Evolutionary conservation across 768 basidiomycete species (phyloP), one percentile per base, ranked within the genome.

Genomic region (Guyanaporus albipodus): DNA sequence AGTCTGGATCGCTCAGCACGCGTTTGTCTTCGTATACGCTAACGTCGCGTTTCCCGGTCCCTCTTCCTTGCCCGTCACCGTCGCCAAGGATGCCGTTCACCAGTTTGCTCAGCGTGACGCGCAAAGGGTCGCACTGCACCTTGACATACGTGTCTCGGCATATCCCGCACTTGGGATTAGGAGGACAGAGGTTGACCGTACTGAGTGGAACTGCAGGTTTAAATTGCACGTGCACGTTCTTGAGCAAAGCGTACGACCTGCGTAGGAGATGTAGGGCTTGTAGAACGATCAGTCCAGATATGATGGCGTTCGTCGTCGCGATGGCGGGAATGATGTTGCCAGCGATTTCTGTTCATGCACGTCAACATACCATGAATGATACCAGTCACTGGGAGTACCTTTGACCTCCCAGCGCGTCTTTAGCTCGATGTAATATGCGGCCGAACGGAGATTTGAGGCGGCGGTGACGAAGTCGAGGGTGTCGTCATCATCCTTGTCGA

Each of bases 261-360:
- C 81, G 83, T 28, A 98, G 74, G 34, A 96, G 73, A 47, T 92
- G 86, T 18, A 97, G 70, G 0, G 93, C 88, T 64, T 97, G 94
- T 36, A 97, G 76, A 19, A 98, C 93, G 61, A 98, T 92, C 31
- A 95, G 73, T 0, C 95, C 96, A 0, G 96, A 87, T 55, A 98
- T 83, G 66, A 99, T 90, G 9, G 96, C 96, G 64, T 99, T 99
- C 19, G 96, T 99, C 4, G 96, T 99, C 5, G 96, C 96, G 58
- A 99, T 98, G 1, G 96, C 96, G 6, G 96, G 96, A 53, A 98
- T 99, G 59, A 99, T 98, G 67, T 99, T 99, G 9, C 96, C 96
- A 0, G 96, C 96, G 91, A 97, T 98, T 68, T 97, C 94, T 95
- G 64, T 18, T 19, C 2, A 15, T 15, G 15, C 3, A 15, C 14